A percentile compares a stretch with the other conserved stretches of the same genome.
These are phyloP conservation scores for Skeletonema potamos DNA, from an alignment of 108 stramenopile genomes.

Conservation along the genomic window DNA sequence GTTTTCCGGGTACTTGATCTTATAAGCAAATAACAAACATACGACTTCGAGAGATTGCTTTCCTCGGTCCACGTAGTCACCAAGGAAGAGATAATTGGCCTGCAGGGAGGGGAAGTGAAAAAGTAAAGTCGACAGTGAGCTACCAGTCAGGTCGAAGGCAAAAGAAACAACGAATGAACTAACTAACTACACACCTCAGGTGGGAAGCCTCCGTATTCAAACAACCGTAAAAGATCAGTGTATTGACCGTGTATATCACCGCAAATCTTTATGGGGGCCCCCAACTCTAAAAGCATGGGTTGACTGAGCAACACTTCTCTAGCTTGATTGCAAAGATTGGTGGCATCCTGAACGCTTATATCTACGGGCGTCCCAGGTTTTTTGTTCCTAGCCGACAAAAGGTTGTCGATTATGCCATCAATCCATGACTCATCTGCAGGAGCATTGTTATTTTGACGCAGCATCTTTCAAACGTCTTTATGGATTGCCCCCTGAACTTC, in stretches of 20 bases:
- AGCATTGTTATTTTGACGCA: conserved; percentile 49
- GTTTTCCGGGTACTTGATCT: conserved; percentile 99
- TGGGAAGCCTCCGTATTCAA: conserved; percentile 97
- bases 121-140: conserved; percentile 5
- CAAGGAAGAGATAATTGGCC: conserved; percentile 98
- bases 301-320: conserved; percentile 95
- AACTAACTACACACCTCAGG: conserved; percentile 69
- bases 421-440: conserved; percentile 82
- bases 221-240: conserved; percentile 95
- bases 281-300: conserved; percentile 97
- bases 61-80: conserved; percentile 99
- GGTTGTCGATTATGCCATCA: conserved; percentile 88
- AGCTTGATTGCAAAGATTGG: conserved; percentile 81
- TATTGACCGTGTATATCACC: conserved; percentile 99
- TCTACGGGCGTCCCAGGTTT: conserved; percentile 91
- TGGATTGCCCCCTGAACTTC: background rate
- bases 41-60: conserved; percentile 96
- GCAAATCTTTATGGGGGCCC: conserved; percentile 99
- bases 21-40: conserved; percentile 96
- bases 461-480: conserved; percentile 14
- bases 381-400: conserved; percentile 82
- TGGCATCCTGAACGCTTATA: conserved; percentile 80
- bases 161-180: background rate
- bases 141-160: background rate
- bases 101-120: conserved; percentile 10